A percentile compares a stretch with the other conserved stretches of the same genome.
These are phyloP conservation scores for Cryptosporidium bovis DNA, from an alignment of 169 alveolate genomes.

Conservation along the genomic window DNA sequence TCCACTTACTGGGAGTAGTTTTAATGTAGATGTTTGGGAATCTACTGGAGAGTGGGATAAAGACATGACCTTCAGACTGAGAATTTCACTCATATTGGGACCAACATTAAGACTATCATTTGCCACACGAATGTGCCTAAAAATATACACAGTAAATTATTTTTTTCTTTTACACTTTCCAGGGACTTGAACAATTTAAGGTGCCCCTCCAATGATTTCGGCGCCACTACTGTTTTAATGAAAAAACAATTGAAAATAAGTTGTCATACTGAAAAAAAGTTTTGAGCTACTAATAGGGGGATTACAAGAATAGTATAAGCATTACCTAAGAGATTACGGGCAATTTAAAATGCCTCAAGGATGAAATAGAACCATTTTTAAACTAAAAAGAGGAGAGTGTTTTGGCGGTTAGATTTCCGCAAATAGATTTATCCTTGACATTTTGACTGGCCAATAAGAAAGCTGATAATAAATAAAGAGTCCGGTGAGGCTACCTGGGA, in stretches of 20 bases:
- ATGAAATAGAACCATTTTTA: not conserved
- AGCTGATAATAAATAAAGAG: too few species aligned
- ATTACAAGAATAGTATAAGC: not conserved
- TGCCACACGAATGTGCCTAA: too few species aligned
- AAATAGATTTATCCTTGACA: slow-evolving; percentile 16
- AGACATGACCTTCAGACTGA: slow-evolving; percentile 60
- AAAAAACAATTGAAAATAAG: not conserved
- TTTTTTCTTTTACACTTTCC: too few species aligned
- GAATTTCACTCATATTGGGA: slow-evolving; percentile 13
- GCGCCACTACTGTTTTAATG: not conserved
- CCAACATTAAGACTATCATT: not conserved
- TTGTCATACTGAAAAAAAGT: too few species aligned
- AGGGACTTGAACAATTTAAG: too few species aligned
- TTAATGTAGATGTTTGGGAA: slow-evolving; percentile 39
- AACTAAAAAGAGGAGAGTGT: not conserved
- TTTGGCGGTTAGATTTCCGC: not conserved
- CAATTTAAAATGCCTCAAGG: not conserved
- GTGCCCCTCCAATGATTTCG: not conserved
- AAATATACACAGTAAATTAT: too few species aligned
- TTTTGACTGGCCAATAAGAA: not conserved
- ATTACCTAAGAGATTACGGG: not conserved
- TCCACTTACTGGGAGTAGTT: slow-evolving; percentile 45
- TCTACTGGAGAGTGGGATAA: slow-evolving; percentile 50
- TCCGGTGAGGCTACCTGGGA: too few species aligned
- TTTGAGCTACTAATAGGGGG: not conserved